Conservation (phyloP, 495 filamentous ascomycete genomes). For the Oidiodendron maius region DNA sequence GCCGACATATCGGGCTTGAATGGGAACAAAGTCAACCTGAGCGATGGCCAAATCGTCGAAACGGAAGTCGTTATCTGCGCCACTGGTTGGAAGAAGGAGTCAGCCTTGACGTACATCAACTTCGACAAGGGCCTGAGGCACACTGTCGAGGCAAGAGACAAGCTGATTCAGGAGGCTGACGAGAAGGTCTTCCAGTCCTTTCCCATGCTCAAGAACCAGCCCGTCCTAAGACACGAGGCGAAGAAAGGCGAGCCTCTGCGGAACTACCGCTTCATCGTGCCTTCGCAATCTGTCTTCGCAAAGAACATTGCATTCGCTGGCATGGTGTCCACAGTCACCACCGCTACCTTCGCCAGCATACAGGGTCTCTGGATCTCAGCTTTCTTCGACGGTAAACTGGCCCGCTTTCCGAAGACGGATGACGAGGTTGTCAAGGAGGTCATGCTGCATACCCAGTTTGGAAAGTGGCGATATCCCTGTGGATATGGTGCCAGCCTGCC, state of each 20-base stretch:
- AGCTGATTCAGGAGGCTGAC: conserved; percentile 41
- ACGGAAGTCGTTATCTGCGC: conserved; percentile 63
- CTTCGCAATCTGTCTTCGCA: conserved; percentile 44
- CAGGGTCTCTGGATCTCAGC: conserved; percentile 71
- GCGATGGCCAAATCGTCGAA: conserved; percentile 44
- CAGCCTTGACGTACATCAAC: conserved; percentile 29
- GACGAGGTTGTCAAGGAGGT: too few species aligned
- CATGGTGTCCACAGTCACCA: conserved; percentile 54
- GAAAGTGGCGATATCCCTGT: conserved; percentile 60
- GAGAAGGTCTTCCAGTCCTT: conserved; percentile 59
- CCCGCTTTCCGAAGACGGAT: too few species aligned
- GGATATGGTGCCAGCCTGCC: conserved; percentile 59
- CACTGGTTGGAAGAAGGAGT: conserved; percentile 58
- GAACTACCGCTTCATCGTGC: conserved; percentile 68
- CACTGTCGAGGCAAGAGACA: too few species aligned
- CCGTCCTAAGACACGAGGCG: conserved; percentile 35
- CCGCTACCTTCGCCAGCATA: conserved; percentile 52
- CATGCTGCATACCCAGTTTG: conserved; percentile 58
- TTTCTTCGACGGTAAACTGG: conserved; percentile 41
- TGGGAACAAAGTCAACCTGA: conserved; percentile 45
- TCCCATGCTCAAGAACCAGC: conserved; percentile 51
- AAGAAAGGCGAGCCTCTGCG: too few species aligned
- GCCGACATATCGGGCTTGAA: conserved; percentile 52
- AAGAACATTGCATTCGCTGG: conserved; percentile 65
- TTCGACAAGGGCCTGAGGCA: neutral